A percentile compares a stretch with the other conserved stretches of the same genome.
These are phyloP conservation scores for Hericium coralloides DNA, from an alignment of 768 basidiomycete species.

Conservation along the genomic window DNA sequence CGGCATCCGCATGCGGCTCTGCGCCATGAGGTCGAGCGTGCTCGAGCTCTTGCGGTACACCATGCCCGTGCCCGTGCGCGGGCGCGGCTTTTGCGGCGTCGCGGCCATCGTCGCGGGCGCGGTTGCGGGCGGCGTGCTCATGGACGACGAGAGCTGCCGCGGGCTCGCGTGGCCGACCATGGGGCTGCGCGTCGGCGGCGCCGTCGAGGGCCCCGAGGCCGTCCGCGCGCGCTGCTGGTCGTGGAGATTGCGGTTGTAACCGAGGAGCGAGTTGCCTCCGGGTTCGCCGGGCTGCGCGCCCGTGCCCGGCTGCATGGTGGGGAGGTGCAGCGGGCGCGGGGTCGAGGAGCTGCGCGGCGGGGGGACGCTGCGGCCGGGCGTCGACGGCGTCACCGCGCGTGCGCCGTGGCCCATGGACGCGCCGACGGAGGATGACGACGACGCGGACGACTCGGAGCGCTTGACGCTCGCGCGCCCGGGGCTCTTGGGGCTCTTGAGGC, in stretches of 20 bases:
- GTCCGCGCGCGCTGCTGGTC: constrained; percentile 11
- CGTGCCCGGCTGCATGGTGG: constrained; percentile 1
- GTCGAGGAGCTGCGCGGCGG: background rate
- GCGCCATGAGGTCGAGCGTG: constrained; percentile 3
- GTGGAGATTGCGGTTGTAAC: constrained; percentile 14
- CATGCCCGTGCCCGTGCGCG: constrained; percentile 15
- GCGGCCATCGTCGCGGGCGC: constrained; percentile 1
- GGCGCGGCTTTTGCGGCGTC: constrained; percentile 3
- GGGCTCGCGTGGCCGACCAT: background rate
- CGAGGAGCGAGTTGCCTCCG: constrained; percentile 6
- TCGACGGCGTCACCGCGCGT: background rate
- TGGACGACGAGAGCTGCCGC: background rate
- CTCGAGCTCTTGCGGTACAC: constrained; percentile 12
- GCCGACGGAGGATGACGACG: constrained; percentile 1
- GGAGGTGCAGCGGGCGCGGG: constrained; percentile 13
- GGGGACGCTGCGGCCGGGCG: background rate
- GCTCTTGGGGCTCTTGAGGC: background rate
- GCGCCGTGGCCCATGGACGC: background rate
- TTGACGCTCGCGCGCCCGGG: background rate
- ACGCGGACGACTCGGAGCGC: constrained; percentile 7
- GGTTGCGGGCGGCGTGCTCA: background rate
- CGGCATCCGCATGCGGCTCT: constrained; percentile 11
- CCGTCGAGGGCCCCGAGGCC: constrained; percentile 2
- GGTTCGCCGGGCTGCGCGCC: constrained; percentile 11
- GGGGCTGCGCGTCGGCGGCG: background rate